Evolutionary conservation across 1,139 yeast genomes (phyloP), one percentile per base, ranked within the genome.

Genomic region (Scheffersomyces segobiensis): DNA sequence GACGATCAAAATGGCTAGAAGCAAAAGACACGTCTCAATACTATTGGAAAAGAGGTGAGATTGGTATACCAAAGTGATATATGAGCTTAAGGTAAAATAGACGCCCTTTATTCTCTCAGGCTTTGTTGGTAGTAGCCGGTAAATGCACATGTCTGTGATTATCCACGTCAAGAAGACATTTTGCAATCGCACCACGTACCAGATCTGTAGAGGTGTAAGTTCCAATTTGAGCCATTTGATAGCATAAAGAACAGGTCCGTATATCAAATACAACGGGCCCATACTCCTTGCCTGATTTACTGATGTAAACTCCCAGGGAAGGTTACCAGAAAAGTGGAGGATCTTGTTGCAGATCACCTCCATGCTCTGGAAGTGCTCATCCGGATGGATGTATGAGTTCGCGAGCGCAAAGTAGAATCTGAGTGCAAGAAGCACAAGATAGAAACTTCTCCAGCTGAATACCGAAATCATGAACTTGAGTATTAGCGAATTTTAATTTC

Each of bases 361-460:
- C 46, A 96, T 82, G 22, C 89, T 86, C 71, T 96, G 99, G 71
- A 92, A 91, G 71, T 93, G 97, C 74, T 96, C 99, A 77, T 96
- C 99, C 0, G 99, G 99, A 66, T 96, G 99, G 54, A 96, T 87
- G 70, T 96, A 96, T 0, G 98, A 91, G 51, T 89, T 83, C 54
- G 89, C 86, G 1, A 90, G 71, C 0, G 91, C 87, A 53, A 92
- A 77, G 42, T 84, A 74, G 49, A 89, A 75, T 56, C 93, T 73
- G 22, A 85, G 70, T 0, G 79, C 76, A 22, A 86, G 79, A 48
- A 83, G 72, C 21, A 73, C 53, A 48, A 80, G 65, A 67, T 82
- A 84, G 2, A 80, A 70, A 24, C 67, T 66, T 62, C 87, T 72
- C 91, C 90, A 81, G 12, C 17, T 32, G 42, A 32, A 32, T 32